Evolutionary conservation across 2,329 filamentous ascomycete species (phyloP).

Genomic region (Hymenoscyphus scutula): DNA sequence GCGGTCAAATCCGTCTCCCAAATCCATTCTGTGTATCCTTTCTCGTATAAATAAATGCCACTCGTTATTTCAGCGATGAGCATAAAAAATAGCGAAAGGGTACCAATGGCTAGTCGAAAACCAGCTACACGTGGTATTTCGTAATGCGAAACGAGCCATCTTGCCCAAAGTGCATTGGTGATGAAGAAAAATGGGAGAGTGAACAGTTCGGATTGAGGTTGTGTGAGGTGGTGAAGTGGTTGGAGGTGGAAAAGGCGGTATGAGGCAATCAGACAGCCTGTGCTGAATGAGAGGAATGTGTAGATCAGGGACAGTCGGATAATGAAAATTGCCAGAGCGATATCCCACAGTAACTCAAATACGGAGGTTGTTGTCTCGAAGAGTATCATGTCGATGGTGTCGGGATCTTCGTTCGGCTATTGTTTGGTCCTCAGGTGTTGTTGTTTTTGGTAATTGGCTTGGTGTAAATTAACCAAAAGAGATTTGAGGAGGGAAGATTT

Average conservation of each 20-base stretch:
- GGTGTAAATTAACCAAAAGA: no score
- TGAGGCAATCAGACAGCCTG: constrained; percentile 23
- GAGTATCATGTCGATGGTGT: no score
- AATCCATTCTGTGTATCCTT: constrained; percentile 25
- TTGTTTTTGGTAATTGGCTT: no score
- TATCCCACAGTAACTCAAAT: no score
- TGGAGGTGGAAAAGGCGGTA: constrained; percentile 20
- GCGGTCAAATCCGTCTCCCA: constrained; percentile 22
- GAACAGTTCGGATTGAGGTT: constrained; percentile 21
- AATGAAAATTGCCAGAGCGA: no score
- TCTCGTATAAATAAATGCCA: constrained; percentile 23
- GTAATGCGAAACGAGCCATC: constrained; percentile 23
- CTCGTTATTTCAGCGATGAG: constrained; percentile 24
- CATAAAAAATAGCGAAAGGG: constrained; percentile 29
- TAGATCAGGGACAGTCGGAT: no score
- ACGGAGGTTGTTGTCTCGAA: no score
- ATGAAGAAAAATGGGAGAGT: constrained; percentile 22
- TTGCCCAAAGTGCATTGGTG: constrained; percentile 30
- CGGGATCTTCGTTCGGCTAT: no score
- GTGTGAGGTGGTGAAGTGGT: constrained; percentile 22
- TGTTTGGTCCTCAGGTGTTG: no score
- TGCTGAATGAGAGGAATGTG: constrained; percentile 16
- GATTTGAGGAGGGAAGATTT: no score
- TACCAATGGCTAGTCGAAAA: no score
- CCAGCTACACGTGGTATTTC: no score